Conservation (phyloP, 306 rosid species). For the Purshia tridentata region DNA sequence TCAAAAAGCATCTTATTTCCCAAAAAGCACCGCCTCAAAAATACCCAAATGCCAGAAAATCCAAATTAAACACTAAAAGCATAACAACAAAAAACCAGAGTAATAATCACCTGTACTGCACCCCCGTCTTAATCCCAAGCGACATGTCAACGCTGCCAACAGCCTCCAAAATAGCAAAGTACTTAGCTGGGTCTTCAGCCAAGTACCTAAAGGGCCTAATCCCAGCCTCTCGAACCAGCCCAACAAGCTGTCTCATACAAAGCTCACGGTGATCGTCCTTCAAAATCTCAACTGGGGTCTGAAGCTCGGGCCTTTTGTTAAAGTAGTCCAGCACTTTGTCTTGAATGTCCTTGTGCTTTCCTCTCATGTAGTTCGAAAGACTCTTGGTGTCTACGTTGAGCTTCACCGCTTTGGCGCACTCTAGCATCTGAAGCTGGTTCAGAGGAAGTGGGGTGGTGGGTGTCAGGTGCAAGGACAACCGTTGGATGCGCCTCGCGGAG, state of each 20-base stretch:
- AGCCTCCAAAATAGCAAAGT: constrained; percentile 76
- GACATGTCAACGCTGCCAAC: constrained; percentile 87
- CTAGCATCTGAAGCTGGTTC: constrained; percentile 25
- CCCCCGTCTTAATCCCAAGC: constrained; percentile 88
- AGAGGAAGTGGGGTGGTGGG: constrained; percentile 24
- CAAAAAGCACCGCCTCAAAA: not conserved
- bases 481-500: constrained; percentile 49
- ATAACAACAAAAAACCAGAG: not conserved
- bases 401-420: constrained; percentile 51
- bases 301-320: constrained; percentile 67
- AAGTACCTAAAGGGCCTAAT: constrained; percentile 61
- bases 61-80: not conserved
- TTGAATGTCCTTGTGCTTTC: constrained; percentile 67
- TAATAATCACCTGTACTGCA: constrained; percentile 68
- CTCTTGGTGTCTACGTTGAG: constrained; percentile 37
- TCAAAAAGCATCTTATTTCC: not conserved
- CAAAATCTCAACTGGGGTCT: constrained; percentile 76
- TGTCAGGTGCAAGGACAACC: constrained; percentile 54
- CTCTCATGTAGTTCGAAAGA: constrained; percentile 54
- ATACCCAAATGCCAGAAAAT: not conserved
- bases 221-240: constrained; percentile 72
- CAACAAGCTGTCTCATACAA: constrained; percentile 77
- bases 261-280: constrained; percentile 71
- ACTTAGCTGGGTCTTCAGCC: constrained; percentile 58
- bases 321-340: constrained; percentile 60